Evolutionary conservation across 352 stramenopile species (phyloP), one percentile per base, ranked within the genome.

Genomic region (Pythium aristosporum): DNA sequence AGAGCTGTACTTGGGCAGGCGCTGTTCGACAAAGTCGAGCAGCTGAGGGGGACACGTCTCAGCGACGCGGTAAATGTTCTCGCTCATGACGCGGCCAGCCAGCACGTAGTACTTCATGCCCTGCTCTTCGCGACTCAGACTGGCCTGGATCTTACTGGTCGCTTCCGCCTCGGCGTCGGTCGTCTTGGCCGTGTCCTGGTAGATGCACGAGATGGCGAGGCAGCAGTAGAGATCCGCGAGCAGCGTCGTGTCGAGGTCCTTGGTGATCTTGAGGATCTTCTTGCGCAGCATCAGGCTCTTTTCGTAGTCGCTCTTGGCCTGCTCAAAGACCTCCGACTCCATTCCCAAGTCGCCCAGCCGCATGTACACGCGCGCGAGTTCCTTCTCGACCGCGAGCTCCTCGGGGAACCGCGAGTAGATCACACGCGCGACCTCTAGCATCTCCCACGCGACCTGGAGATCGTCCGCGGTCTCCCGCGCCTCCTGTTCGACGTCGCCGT

Each of bases 371-470:
- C 80, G 73, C 56, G 79, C 83, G 16, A 96, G 72, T 52, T 96
- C 85, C 57, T 84, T 82, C 61, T 96, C 81, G 12, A 94, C 78
- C 18, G 76, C 77, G 34, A 81, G 37, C 25, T 93, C 85, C 20
- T 84, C 82, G 9, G 80, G 74, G 58, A 82, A 87, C 11, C 85
- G 80, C 62, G 82, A 76, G 66, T 92, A 91, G 57, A 96, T 88
- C 55, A 96, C 83, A 21, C 87, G 83, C 32, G 87, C 83, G 12
- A 94, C 63, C 55, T 96, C 87, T 44, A 96, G 80, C 77, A 94
- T 90, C 69, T 96, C 85, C 87, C 87, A 96, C 28, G 87, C 87
- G 11, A 90, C 73, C 50, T 96, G 82, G 47, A 96, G 72, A 62
- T 96, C 87, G 60, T 93, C 85, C 1, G 74, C 74, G 12, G 69